Evolutionary conservation across 2,329 filamentous ascomycete genomes (phyloP).

Genomic region (Pochonia chlamydosporia): DNA sequence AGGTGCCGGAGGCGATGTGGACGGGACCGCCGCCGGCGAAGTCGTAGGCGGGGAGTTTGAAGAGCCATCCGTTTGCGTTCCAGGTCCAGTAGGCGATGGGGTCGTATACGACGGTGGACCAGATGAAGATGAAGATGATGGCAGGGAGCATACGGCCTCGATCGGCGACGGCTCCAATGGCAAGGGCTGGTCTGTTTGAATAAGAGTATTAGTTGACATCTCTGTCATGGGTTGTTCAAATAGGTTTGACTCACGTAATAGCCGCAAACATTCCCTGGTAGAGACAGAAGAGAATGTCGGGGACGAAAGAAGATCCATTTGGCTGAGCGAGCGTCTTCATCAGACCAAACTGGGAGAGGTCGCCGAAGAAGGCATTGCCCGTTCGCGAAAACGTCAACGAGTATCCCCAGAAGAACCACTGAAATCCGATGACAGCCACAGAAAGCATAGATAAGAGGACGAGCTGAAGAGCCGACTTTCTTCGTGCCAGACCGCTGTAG

Average conservation of each 20-base stretch:
- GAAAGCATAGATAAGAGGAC: constrained; percentile 83
- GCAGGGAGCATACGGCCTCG: constrained; percentile 57
- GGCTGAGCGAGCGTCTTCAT: constrained; percentile 71
- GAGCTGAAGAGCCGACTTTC: constrained; percentile 82
- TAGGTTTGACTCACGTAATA: constrained; percentile 62
- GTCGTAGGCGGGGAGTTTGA: constrained; percentile 62
- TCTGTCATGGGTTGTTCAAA: too few species aligned
- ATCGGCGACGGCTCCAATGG: constrained; percentile 55
- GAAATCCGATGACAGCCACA: constrained; percentile 72
- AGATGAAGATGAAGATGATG: constrained; percentile 63
- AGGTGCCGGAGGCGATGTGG: constrained; percentile 66
- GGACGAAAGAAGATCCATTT: constrained; percentile 65
- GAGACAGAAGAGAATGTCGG: constrained; percentile 77
- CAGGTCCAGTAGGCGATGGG: constrained; percentile 74
- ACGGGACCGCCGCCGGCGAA: constrained; percentile 73
- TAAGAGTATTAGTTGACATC: not conserved
- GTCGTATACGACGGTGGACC: constrained; percentile 67
- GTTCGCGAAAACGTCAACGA: constrained; percentile 78
- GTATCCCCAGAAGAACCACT: constrained; percentile 97
- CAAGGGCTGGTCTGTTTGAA: constrained; percentile 43
- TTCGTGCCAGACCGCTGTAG: constrained; percentile 83
- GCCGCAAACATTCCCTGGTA: constrained; percentile 88
- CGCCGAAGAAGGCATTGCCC: constrained; percentile 71
- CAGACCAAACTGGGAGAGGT: constrained; percentile 76
- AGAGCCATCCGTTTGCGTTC: constrained; percentile 64